Evolutionary conservation across 176 grass and related monocot species (phyloP).

Genomic region (Aegilops sharonensis): DNA sequence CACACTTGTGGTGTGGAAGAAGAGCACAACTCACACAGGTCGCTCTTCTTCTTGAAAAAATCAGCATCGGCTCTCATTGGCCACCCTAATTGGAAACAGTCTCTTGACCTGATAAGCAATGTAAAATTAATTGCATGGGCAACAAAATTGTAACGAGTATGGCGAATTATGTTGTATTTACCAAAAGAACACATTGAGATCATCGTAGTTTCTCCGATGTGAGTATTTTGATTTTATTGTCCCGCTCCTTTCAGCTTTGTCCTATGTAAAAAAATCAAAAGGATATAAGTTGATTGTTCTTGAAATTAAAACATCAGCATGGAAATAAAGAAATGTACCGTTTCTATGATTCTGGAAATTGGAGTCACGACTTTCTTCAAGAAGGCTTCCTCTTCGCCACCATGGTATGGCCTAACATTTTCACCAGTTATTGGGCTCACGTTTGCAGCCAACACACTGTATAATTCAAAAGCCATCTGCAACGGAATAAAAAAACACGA

Average conservation of each 20-base stretch:
- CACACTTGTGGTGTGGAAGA: too few relatives aligned
- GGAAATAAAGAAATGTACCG: conserved; percentile 39
- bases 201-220: conserved; percentile 91
- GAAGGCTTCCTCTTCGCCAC: conserved; percentile 82
- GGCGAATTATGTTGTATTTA: conserved; percentile 27
- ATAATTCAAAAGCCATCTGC: conserved; percentile 96
- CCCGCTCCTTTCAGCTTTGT: conserved; percentile 53
- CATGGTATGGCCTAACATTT: conserved; percentile 86
- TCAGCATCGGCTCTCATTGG: conserved; percentile 88
- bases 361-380: conserved; percentile 89
- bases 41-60: conserved; percentile 60
- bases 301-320: conserved; percentile 3
- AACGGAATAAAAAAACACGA: not conserved
- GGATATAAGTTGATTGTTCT: conserved; percentile 18
- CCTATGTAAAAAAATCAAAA: conserved; percentile 49
- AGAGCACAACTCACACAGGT: too few relatives aligned
- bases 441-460: conserved; percentile 86
- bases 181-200: conserved; percentile 95
- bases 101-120: conserved; percentile 55
- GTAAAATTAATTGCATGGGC: conserved; percentile 25
- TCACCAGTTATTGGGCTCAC: conserved; percentile 83
- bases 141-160: not conserved
- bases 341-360: conserved; percentile 69
- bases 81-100: conserved; percentile 91
- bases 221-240: conserved; percentile 83